phyloP scores from a whole-genome alignment of 768 basidiomycete species.

The Pulveroboletus sp. region DNA sequence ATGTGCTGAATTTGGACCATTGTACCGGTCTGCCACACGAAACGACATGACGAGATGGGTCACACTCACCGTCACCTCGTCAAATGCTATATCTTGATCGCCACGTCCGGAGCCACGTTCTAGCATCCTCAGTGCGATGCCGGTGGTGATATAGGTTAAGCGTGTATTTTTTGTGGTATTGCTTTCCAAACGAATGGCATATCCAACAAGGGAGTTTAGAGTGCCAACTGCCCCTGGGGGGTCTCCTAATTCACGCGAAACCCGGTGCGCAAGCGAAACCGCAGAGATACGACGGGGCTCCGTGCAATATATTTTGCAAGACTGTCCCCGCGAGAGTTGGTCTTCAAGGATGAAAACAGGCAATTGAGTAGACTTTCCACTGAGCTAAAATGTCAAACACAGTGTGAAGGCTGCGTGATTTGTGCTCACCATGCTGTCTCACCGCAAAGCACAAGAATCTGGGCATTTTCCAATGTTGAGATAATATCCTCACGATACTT shows the following conservation, averaged over 20 bases:
- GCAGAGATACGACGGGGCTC: conserved; percentile 96
- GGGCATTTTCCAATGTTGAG: conserved; percentile 61
- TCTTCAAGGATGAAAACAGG: conserved; percentile 93
- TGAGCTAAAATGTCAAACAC: conserved; percentile 28
- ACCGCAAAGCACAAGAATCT: conserved; percentile 83
- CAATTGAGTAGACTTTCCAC: conserved; percentile 96
- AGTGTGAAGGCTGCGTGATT: conserved; percentile 31
- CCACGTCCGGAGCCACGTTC: conserved; percentile 71
- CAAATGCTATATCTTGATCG: conserved; percentile 76
- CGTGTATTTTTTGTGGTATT: conserved; percentile 75
- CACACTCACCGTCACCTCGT: conserved; percentile 84
- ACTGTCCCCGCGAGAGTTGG: conserved; percentile 69
- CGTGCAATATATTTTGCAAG: conserved; percentile 90
- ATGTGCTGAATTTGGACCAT: conserved; percentile 57
- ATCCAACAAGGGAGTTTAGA: conserved; percentile 77
- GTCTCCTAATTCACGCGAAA: conserved; percentile 91
- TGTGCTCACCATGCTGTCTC: conserved; percentile 67
- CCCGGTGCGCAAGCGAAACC: conserved; percentile 89
- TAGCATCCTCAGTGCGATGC: conserved; percentile 96
- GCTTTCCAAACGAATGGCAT: conserved; percentile 90
- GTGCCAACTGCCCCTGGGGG: conserved; percentile 73
- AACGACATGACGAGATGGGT: conserved; percentile 2
- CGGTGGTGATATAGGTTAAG: conserved; percentile 84
- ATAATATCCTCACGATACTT: conserved; percentile 72
- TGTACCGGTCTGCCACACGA: background rate